These are phyloP conservation scores for Cryptococcus amylolentus DNA, from an alignment of 1,284 basidiomycete genomes.

Conservation along the genomic window DNA sequence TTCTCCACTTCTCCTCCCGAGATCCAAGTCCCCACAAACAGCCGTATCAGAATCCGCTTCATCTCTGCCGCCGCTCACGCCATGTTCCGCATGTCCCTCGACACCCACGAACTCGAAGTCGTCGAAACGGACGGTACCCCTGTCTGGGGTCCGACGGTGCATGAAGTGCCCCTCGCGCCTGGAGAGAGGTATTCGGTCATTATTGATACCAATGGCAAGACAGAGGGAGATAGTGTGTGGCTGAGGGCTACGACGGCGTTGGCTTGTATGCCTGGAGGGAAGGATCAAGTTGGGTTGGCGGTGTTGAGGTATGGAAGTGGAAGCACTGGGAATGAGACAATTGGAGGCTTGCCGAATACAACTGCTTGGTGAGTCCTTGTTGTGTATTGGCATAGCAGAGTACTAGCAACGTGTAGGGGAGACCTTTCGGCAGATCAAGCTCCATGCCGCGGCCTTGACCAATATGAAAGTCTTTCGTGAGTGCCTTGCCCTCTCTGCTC, in stretches of 20 bases:
- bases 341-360: not conserved
- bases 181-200: constrained; percentile 44
- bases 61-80: constrained; percentile 17
- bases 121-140: constrained; percentile 34
- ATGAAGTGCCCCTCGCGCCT: constrained; percentile 23
- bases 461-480: constrained; percentile 16
- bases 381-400: not conserved
- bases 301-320: constrained; percentile 7
- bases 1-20: constrained; percentile 1
- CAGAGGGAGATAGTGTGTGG: constrained; percentile 28
- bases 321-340: not conserved
- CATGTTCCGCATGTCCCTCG: constrained; percentile 25
- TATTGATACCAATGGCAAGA: constrained; percentile 32
- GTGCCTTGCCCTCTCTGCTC: not conserved
- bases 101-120: constrained; percentile 30
- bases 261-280: constrained; percentile 3
- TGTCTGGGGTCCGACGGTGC: constrained; percentile 18
- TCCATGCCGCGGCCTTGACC: constrained; percentile 21
- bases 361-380: constrained; percentile 7
- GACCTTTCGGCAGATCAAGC: constrained; percentile 6
- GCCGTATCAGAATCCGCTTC: constrained; percentile 18
- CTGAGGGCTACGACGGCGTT: constrained; percentile 25
- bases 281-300: constrained; percentile 4
- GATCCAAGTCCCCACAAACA: constrained; percentile 12
- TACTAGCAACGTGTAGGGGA: constrained; percentile 3